Evolutionary conservation across 2,329 filamentous ascomycete species (phyloP), one percentile per base, ranked within the genome.

Genomic region (Exophiala viscosa): DNA sequence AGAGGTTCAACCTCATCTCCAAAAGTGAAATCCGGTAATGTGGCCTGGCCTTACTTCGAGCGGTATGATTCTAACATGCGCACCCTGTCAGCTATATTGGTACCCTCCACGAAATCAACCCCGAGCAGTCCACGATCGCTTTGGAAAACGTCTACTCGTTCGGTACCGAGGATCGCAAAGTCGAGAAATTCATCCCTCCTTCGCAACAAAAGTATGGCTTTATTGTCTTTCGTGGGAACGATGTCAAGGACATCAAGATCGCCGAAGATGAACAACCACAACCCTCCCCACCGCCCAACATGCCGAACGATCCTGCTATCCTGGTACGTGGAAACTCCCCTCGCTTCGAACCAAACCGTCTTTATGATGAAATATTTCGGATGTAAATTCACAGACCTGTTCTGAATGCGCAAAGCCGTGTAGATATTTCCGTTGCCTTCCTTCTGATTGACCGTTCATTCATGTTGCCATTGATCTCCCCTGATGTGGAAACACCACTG

Each of bases 341-440:
- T 34, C 15, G 39, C 14, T 48, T 47, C 38, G 43, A 46, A 51
- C 44, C 17, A 48, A 43, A 44, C 44, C 39, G 35, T 41, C 54
- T 71, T 64, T 65, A 83, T 96, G 91, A 96, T 90, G 88, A 95
- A 93, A 76, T 76, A 95, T 88, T 86, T 81, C 90, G 91, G 91
- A 96, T 96, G 89, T 93, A 89, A 95, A 95, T 67, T 58, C 68
- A 76, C 75, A 80, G 79, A 82, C 79, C 78, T 82, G 82, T 80
- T 84, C 86, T 86, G 87, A 86, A 86, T 87, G 90, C 90, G 90
- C 90, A 95, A 90, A 78, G 86, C 81, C 81, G 77, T 96, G 91
- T 95, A 85, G 91, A 96, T 75, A 83, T 87, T 86, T 96, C 91
- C 90, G 91, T 96, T 96, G 91, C 90, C 91, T 96, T 96, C 91